Percentiles rank a stretch among this genome's conserved stretches.
These are phyloP conservation scores for Ceratobasidium sp. DNA, from an alignment of 1,284 basidiomycete species.

Conservation along the genomic window DNA sequence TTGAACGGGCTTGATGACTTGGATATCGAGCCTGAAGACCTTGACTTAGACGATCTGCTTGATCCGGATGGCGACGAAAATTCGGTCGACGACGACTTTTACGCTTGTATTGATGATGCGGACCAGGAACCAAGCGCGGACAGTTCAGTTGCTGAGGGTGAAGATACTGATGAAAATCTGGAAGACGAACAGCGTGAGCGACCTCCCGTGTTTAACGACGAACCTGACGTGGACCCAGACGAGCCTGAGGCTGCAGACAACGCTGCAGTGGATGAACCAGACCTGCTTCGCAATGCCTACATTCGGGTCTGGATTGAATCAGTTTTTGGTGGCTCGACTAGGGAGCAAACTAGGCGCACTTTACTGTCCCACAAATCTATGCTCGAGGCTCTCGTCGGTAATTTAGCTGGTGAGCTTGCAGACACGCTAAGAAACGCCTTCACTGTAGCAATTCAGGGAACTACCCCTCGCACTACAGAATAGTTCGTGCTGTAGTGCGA, in stretches of 20 bases:
- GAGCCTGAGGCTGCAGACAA: conserved; percentile 1
- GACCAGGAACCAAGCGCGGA: too few relatives aligned
- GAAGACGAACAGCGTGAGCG: too few relatives aligned
- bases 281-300: neutral
- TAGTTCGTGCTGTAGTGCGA: neutral
- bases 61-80: too few relatives aligned
- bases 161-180: too few relatives aligned
- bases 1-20: too few relatives aligned
- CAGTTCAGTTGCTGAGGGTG: too few relatives aligned
- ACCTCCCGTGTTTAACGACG: too few relatives aligned
- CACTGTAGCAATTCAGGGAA: conserved; percentile 5
- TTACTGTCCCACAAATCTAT: conserved; percentile 9
- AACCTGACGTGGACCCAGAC: neutral
- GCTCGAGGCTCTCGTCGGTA: neutral
- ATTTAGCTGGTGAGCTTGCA: neutral
- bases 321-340: neutral
- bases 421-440: neutral
- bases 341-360: neutral
- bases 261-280: neutral
- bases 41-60: too few relatives aligned
- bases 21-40: too few relatives aligned
- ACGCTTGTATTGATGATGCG: too few relatives aligned
- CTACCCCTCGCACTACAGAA: neutral
- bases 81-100: too few relatives aligned
- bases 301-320: conserved; percentile 1